Conservation (phyloP, 441 rosid species). For the Melastoma candidum region DNA sequence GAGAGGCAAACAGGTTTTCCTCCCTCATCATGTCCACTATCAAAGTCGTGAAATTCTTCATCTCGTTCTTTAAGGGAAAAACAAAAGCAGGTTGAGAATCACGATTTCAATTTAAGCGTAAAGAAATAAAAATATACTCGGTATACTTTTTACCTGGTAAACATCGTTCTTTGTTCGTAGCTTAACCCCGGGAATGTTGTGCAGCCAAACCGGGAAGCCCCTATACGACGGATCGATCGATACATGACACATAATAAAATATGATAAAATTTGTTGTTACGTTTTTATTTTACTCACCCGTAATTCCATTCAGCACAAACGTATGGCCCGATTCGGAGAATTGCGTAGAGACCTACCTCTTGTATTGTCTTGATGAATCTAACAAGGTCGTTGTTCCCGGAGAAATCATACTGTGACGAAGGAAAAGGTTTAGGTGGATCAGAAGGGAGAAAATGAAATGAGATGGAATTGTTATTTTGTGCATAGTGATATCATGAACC, state of each 20-base stretch:
- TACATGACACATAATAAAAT: neutral
- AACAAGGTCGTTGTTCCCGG: neutral
- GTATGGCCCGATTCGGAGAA: neutral
- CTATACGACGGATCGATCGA: no score
- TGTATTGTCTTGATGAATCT: neutral
- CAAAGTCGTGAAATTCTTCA: slow-evolving; percentile 14
- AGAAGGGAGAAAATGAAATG: no score
- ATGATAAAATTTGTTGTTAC: no score
- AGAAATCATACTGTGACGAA: neutral
- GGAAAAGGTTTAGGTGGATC: no score
- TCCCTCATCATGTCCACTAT: slow-evolving; percentile 11
- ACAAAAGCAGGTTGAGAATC: no score
- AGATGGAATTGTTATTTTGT: no score
- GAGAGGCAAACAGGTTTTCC: slow-evolving; percentile 18
- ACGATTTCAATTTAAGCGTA: no score
- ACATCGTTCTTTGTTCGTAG: slow-evolving; percentile 29
- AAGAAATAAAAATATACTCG: no score
- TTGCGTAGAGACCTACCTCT: neutral
- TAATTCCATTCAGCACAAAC: slow-evolving; percentile 20
- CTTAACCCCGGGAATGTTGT: slow-evolving; percentile 26
- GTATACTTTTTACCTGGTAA: slow-evolving; percentile 28
- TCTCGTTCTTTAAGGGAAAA: slow-evolving; percentile 10
- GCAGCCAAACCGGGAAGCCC: slow-evolving; percentile 44
- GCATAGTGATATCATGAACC: no score
- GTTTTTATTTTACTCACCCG: no score